A percentile compares a stretch with the other conserved stretches of the same genome.
phyloP scores from a whole-genome alignment of 305 asterid genomes.

The Ruellia speciosa region DNA sequence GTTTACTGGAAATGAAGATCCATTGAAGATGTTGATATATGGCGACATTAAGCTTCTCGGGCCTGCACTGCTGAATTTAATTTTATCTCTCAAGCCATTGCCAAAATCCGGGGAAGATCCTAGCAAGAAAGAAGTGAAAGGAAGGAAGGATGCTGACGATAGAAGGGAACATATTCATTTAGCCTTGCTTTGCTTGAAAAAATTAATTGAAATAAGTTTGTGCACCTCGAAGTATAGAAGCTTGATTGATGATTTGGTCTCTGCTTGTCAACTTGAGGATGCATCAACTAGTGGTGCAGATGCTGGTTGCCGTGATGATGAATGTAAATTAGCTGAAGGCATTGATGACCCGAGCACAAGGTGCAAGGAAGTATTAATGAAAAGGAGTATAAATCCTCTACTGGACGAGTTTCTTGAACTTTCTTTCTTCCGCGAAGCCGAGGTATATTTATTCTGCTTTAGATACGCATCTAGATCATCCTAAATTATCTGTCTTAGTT shows the following conservation, averaged over 20 bases:
- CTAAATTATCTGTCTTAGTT: background rate
- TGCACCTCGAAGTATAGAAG: conserved; percentile 33
- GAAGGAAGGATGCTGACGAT: conserved; percentile 45
- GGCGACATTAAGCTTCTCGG: conserved; percentile 68
- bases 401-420: conserved; percentile 40
- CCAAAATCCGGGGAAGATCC: conserved; percentile 29
- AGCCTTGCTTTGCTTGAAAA: conserved; percentile 61
- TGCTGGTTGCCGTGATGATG: conserved; percentile 22
- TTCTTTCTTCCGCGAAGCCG: conserved; percentile 64
- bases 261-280: conserved; percentile 33
- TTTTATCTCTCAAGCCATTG: conserved; percentile 41
- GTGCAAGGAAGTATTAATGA: conserved; percentile 51
- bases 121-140: conserved; percentile 47
- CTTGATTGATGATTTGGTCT: conserved; percentile 50
- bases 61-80: conserved; percentile 52
- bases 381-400: conserved; percentile 44
- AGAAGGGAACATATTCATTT: conserved; percentile 49
- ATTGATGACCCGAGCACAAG: conserved; percentile 39
- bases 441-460: conserved; percentile 42
- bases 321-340: conserved; percentile 39
- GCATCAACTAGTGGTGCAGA: conserved; percentile 21
- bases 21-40: conserved; percentile 47
- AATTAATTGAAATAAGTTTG: conserved; percentile 45
- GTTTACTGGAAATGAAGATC: conserved; percentile 45
- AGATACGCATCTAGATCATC: conserved; percentile 7